Evolutionary conservation across 2,329 filamentous ascomycete species (phyloP).

Genomic region (Trichophyton schoenleinii): DNA sequence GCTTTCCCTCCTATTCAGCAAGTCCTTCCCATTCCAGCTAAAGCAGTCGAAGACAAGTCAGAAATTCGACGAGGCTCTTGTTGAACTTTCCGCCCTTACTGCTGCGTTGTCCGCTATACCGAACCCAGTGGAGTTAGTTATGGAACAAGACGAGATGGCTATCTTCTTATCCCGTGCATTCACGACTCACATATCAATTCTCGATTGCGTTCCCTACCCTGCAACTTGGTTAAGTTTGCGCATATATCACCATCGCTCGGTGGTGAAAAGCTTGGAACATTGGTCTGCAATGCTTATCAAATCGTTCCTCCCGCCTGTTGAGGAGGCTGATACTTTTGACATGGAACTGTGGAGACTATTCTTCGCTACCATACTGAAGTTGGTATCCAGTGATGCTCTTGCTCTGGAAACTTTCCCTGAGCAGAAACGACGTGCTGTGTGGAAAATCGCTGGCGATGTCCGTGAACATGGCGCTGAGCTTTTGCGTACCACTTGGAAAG

Average conservation of each 20-base stretch:
- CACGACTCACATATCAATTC: slow-evolving; percentile 75
- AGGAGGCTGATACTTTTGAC: slow-evolving; percentile 83
- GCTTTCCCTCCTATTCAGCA: slow-evolving; percentile 81
- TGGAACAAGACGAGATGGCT: slow-evolving; percentile 66
- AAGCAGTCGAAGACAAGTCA: slow-evolving; percentile 49
- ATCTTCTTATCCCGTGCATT: slow-evolving; percentile 66
- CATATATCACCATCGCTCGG: slow-evolving; percentile 84
- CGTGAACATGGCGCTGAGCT: slow-evolving; percentile 81
- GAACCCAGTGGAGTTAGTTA: slow-evolving; percentile 59
- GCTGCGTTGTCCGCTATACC: slow-evolving; percentile 67
- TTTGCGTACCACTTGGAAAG: slow-evolving; percentile 76
- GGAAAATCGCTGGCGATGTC: slow-evolving; percentile 97
- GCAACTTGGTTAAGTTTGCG: slow-evolving; percentile 81
- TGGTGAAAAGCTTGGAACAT: slow-evolving; percentile 74
- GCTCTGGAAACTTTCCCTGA: slow-evolving; percentile 93
- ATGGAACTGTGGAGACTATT: slow-evolving; percentile 90
- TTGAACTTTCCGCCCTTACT: slow-evolving; percentile 79
- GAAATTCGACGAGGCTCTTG: slow-evolving; percentile 70
- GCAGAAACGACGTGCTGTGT: slow-evolving; percentile 88
- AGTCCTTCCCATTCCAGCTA: slow-evolving; percentile 74
- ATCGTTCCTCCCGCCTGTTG: slow-evolving; percentile 72
- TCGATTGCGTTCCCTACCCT: slow-evolving; percentile 82
- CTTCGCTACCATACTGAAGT: slow-evolving; percentile 75
- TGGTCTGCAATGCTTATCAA: slow-evolving; percentile 69
- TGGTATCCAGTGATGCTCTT: slow-evolving; percentile 77